Evolutionary conservation across 305 asterid genomes (phyloP).

Genomic region (Rubia peregrina): DNA sequence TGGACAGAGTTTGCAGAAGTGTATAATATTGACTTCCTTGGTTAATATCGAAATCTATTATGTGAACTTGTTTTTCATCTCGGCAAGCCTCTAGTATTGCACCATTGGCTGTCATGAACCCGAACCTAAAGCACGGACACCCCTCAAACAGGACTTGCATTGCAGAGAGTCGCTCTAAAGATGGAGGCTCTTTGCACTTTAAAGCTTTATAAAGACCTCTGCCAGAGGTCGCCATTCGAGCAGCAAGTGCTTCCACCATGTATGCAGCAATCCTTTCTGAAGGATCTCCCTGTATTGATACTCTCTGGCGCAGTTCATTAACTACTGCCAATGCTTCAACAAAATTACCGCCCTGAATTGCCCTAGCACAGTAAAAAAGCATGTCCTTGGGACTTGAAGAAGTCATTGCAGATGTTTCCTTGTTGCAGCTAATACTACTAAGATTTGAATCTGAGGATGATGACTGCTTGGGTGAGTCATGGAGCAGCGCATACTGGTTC

Average conservation of each 20-base stretch:
- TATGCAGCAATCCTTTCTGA: constrained; percentile 78
- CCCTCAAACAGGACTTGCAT: constrained; percentile 96
- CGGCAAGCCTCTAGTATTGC: constrained; percentile 65
- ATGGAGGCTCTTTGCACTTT: constrained; percentile 75
- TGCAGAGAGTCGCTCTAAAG: constrained; percentile 68
- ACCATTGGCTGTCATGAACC: constrained; percentile 92
- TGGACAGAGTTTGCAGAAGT: constrained; percentile 56
- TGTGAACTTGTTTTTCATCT: constrained; percentile 63
- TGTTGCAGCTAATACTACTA: constrained; percentile 39
- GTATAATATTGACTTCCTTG: constrained; percentile 96
- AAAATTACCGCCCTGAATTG: constrained; percentile 51
- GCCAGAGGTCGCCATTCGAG: constrained; percentile 82
- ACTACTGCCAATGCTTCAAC: constrained; percentile 53
- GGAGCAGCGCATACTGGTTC: constrained; percentile 23
- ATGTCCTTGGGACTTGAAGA: constrained; percentile 42
- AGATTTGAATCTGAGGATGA: constrained; percentile 49
- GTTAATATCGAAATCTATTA: constrained; percentile 79
- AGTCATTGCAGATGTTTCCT: constrained; percentile 31
- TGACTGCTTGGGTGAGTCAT: constrained; percentile 72
- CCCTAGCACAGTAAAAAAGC: constrained; percentile 69
- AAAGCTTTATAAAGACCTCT: constrained; percentile 79
- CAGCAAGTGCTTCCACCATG: constrained; percentile 92
- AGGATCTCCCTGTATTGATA: constrained; percentile 84
- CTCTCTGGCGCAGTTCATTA: constrained; percentile 55
- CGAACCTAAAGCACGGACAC: constrained; percentile 88